Evolutionary conservation across 495 filamentous ascomycete genomes (phyloP), one percentile per base, ranked within the genome.

Genomic region (Hypoxylon subgilvum): DNA sequence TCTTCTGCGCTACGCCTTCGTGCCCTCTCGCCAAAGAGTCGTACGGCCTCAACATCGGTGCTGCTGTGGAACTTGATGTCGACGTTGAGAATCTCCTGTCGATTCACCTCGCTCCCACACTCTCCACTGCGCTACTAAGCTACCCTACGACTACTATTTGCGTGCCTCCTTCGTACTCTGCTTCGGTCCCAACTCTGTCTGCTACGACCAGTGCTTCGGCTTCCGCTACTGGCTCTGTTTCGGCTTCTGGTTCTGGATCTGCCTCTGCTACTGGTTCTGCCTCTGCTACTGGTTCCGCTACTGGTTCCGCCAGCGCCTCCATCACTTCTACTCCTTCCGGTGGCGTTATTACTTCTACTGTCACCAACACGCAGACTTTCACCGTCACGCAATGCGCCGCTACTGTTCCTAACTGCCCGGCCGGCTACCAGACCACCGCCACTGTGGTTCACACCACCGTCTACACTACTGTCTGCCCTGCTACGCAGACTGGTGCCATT

Each of bases 11-110:
- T 10, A 61, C 64, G n/a, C 61, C 64, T 1, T 13, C 47, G 12
- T 70, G 67, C 51, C 67, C 67, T 38, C 58, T 70, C 8, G 57
- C 62, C 16, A 66, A 61, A 42, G 71, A 75, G 55, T 66, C 59
- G 46, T 69, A 73, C 32, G 72, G 74, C 39, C 56, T 74, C 34
- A 72, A 70, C 59, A 54, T 75, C 42, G 70, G 68, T 60, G 69
- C 72, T 22, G 69, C 71, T 46, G 69, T 73, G 30, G 54, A 68
- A 49, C 51, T 74, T 43, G 66, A 72, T 62, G 64, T 72, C 41
- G 56, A 49, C 18, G 60, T 74, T 40, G 65, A 70, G 51, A 55
- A 76, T 46, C 61, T 74, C 64, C 63, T 69, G 38, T 68, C 67
- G 0, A 30, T 78, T 31, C 57, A 70, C 51, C 56, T 66, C 6